phyloP scores from a whole-genome alignment of 495 filamentous ascomycete genomes.

The Penicillium ochrochloron region DNA sequence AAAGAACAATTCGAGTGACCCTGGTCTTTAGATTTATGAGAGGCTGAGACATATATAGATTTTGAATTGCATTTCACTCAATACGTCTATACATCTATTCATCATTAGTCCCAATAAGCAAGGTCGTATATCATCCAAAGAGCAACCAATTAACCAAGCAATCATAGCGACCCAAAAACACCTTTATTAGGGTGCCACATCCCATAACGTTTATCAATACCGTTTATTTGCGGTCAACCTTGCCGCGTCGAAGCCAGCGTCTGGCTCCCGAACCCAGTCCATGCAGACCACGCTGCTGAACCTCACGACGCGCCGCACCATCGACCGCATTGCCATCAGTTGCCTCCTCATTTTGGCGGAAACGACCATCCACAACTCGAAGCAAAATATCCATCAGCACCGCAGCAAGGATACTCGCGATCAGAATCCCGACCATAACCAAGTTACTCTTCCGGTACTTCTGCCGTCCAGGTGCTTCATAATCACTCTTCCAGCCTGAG shows the following conservation, averaged over 20 bases:
- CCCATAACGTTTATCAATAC: not conserved
- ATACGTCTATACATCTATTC: not conserved
- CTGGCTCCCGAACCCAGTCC: conserved; percentile 48
- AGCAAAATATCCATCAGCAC: conserved; percentile 69
- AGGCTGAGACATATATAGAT: not conserved
- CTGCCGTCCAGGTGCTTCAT: conserved; percentile 60
- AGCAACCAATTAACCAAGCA: not conserved
- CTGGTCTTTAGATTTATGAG: not conserved
- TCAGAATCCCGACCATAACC: conserved; percentile 85
- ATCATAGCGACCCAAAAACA: not conserved
- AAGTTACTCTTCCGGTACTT: conserved; percentile 85
- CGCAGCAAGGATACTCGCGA: conserved; percentile 73
- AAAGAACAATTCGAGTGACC: not conserved
- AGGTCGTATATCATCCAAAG: not conserved
- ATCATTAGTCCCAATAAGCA: not conserved
- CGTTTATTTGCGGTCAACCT: not conserved
- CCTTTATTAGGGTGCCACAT: not conserved
- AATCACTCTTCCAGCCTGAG: conserved; percentile 80
- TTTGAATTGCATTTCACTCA: not conserved
- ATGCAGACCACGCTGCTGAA: conserved; percentile 67
- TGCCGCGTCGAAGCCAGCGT: conserved; percentile 18
- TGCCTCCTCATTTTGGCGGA: conserved; percentile 44
- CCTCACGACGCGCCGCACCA: conserved; percentile 72
- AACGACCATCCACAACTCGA: conserved; percentile 61
- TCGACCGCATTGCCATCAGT: conserved; percentile 60